phyloP scores from a whole-genome alignment of 1,284 basidiomycete species.

The Tetrapyrgos nigripes region DNA sequence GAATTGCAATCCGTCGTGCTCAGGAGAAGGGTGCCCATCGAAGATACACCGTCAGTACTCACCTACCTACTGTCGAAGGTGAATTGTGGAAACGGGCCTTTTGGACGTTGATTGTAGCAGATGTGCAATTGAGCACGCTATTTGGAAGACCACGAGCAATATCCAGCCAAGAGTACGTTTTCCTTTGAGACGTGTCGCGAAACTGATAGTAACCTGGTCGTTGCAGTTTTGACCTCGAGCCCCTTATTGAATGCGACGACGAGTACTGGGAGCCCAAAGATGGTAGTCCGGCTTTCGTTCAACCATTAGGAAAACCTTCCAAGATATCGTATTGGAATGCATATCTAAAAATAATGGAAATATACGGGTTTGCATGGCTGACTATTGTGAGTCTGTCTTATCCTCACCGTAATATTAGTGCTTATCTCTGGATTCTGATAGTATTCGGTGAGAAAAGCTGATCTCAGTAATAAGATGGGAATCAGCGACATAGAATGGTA shows the following conservation, averaged over 20 bases:
- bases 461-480: neutral
- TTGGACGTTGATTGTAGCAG: constrained; percentile 42
- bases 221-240: constrained; percentile 55
- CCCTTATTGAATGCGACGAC: constrained; percentile 60
- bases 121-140: constrained; percentile 22
- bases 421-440: neutral
- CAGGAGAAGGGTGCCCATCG: constrained; percentile 58
- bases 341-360: constrained; percentile 52
- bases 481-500: neutral
- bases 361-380: constrained; percentile 52
- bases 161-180: neutral
- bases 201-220: neutral
- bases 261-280: constrained; percentile 53
- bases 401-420: too few relatives aligned
- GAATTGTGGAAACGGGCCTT: constrained; percentile 71
- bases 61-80: constrained; percentile 41
- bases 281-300: constrained; percentile 36
- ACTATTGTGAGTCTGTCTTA: constrained; percentile 42
- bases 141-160: constrained; percentile 12
- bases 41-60: constrained; percentile 23
- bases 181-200: neutral
- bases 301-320: constrained; percentile 45
- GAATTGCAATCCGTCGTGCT: constrained; percentile 59
- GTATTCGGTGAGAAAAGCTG: constrained; percentile 6
- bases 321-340: constrained; percentile 48